Base-by-base conservation (phyloP, 768 basidiomycete genomes). In the Mycena albidolilacea region DNA sequence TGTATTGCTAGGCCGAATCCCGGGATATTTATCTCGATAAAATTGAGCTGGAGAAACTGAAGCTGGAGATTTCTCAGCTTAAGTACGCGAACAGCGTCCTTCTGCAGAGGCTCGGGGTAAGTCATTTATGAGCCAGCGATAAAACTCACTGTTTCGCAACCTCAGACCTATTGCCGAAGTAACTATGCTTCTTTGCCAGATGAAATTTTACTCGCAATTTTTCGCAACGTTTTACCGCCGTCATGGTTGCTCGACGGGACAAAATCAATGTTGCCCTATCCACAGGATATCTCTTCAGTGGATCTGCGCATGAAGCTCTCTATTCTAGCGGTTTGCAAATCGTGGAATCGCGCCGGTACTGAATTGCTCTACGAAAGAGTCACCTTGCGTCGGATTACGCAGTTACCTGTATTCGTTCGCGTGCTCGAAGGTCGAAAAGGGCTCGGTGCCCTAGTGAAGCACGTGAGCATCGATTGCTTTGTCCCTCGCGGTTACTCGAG, bases 351-450 rank as follows among this genome's bases (percentile, higher is more conserved):
- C 7, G 64, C 61, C 19, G 76, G 69, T 21, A 43, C 50, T 14
- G 68, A 48, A 35, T 15, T 77, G 44, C 64, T 77, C 2, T 78
- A 76, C 60, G 73, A 75, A 35, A 63, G 62, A n/a, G 62, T 76
- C 0, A 50, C 44, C 17, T 17, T 77, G 21, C 73, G 71, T 8
- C 23, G 69, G 17, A 62, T 68, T 19, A 21, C 21, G 0, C 77
- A 77, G 46, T 4, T 75, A 10, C 55, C 67, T 7, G 58, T 38
- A 37, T 69, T 78, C 7, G 60, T 55, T 9, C 30, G 44, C 6
- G 61, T 74, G 5, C 54, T 78, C 8, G 60, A 73, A 21, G 63
- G 57, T 5, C 30, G 46, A 19, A 52, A 44, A 3, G 65, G 66
- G 5, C 73, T 77, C 0, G 76, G 73, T 37, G 2, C 11, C n/a